phyloP scores from a whole-genome alignment of 441 rosid species.

The Theobroma grandiflorum region DNA sequence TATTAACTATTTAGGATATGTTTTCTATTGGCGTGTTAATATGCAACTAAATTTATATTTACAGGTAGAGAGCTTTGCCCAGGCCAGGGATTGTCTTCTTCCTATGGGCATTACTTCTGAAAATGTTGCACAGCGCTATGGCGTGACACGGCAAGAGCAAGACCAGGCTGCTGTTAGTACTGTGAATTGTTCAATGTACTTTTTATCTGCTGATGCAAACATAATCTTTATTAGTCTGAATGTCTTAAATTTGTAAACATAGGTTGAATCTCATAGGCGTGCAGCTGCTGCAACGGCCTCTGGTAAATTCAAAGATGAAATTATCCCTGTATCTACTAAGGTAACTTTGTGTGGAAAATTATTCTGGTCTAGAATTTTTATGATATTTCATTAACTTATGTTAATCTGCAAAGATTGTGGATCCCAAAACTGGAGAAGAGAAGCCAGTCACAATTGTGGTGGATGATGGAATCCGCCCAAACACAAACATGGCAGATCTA shows the following conservation, averaged over 20 bases:
- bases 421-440: conserved; percentile 67
- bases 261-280: conserved; percentile 75
- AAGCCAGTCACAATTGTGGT: conserved; percentile 53
- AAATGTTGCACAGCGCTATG: conserved; percentile 70
- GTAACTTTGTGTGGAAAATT: conserved; percentile 31
- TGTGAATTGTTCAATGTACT: background rate
- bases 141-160: conserved; percentile 71
- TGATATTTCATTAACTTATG: conserved; percentile 19
- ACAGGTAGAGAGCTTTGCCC: conserved; percentile 58
- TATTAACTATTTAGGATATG: background rate
- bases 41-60: conserved; percentile 22
- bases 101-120: conserved; percentile 84
- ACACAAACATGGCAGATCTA: conserved; percentile 56
- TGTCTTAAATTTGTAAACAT: conserved; percentile 32
- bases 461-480: conserved; percentile 76
- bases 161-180: conserved; percentile 72
- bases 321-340: conserved; percentile 68
- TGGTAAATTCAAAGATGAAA: conserved; percentile 76
- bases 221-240: conserved; percentile 17
- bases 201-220: conserved; percentile 11
- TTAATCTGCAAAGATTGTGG: conserved; percentile 52
- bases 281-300: conserved; percentile 68
- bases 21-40: background rate
- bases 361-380: background rate
- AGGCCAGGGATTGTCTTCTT: conserved; percentile 75